phyloP scores from a whole-genome alignment of 2,329 filamentous ascomycete species.

The Colletotrichum brevisporum region DNA sequence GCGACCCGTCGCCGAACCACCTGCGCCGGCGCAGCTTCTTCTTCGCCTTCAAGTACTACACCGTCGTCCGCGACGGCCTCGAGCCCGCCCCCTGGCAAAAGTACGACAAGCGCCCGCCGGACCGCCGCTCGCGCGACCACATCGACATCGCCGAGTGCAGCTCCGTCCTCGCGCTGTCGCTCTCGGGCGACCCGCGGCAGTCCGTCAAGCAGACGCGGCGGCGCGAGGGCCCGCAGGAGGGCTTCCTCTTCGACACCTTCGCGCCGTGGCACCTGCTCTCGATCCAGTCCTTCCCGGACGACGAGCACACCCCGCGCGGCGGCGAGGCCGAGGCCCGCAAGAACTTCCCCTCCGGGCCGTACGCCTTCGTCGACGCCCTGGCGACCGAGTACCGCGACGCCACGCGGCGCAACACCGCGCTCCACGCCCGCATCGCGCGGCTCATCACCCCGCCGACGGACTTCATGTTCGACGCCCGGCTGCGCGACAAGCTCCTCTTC shows the following conservation, averaged over 20 bases:
- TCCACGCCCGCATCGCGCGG: conserved; percentile 70
- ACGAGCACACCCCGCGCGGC: conserved; percentile 67
- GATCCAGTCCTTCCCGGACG: conserved; percentile 72
- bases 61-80: conserved; percentile 68
- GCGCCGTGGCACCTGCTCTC: conserved; percentile 72
- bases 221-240: conserved; percentile 60
- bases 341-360: conserved; percentile 71
- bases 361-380: conserved; percentile 72
- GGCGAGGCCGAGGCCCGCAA: conserved; percentile 65
- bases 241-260: conserved; percentile 71
- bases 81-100: conserved; percentile 73
- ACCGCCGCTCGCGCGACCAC: conserved; percentile 60
- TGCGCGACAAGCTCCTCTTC: conserved; percentile 72
- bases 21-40: conserved; percentile 70
- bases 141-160: conserved; percentile 72
- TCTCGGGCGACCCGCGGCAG: conserved; percentile 65
- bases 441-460: conserved; percentile 71
- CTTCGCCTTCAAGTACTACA: conserved; percentile 77
- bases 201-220: conserved; percentile 64
- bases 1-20: conserved; percentile 52
- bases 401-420: conserved; percentile 68
- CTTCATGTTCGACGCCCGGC: conserved; percentile 70
- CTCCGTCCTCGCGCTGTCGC: conserved; percentile 70
- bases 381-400: conserved; percentile 73
- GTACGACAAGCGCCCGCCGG: conserved; percentile 61